A percentile compares a stretch with the other conserved stretches of the same genome.
phyloP scores from a whole-genome alignment of 352 stramenopile genomes.

The Phytophthora meadii region DNA sequence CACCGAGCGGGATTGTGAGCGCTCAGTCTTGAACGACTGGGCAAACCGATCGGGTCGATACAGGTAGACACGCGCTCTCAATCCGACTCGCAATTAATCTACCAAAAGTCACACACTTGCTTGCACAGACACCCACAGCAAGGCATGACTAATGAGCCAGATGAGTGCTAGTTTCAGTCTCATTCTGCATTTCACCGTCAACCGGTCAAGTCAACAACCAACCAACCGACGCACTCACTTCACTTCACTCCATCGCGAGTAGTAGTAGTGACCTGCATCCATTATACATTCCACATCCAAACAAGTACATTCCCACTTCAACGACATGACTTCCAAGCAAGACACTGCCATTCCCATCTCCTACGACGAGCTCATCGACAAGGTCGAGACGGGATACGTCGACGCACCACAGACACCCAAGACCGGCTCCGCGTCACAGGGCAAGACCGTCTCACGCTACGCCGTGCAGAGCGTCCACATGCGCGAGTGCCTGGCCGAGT shows the following conservation, averaged over 20 bases:
- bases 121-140: no score
- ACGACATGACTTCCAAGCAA: neutral
- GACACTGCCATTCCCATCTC: neutral
- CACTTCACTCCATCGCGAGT: no score
- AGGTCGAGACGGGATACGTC: slow-evolving; percentile 26
- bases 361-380: slow-evolving; percentile 4
- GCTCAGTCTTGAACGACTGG: no score
- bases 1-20: no score
- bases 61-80: no score
- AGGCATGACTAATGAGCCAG: no score
- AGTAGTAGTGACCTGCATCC: no score
- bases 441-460: slow-evolving; percentile 47
- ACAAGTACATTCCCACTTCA: neutral
- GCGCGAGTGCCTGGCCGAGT: slow-evolving; percentile 52
- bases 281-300: no score
- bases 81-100: no score
- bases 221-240: neutral
- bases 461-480: slow-evolving; percentile 35
- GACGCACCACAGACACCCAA: slow-evolving; percentile 23
- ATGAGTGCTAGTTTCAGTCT: no score
- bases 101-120: no score
- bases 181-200: neutral
- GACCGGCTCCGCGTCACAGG: slow-evolving; percentile 33
- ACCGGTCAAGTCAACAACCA: neutral
- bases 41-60: no score